Evolutionary conservation across 176 grass and related monocot genomes (phyloP).

Genomic region (Luzula sylvatica): DNA sequence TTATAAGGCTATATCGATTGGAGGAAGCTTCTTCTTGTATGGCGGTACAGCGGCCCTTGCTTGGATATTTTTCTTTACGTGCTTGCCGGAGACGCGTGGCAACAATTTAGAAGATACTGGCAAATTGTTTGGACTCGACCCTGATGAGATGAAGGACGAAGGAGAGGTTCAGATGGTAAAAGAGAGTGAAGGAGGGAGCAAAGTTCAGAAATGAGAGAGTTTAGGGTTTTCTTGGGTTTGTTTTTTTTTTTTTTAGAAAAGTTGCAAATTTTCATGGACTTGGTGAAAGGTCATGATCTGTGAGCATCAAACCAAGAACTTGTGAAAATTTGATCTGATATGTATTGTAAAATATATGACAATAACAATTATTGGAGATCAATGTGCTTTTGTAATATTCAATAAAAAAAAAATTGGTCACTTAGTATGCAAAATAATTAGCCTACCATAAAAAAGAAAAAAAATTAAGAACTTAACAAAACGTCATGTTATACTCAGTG

Average conservation of each 20-base stretch:
- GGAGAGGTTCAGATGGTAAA: slow-evolving; percentile 41
- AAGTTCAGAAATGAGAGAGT: slow-evolving; percentile 16
- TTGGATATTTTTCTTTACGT: slow-evolving; percentile 55
- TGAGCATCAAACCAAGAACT: slow-evolving; percentile 5
- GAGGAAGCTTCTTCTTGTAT: slow-evolving; percentile 74
- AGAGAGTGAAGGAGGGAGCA: slow-evolving; percentile 14
- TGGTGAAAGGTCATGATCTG: neutral
- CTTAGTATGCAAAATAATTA: too few species aligned
- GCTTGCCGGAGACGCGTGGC: slow-evolving; percentile 63
- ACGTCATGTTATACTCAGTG: too few species aligned
- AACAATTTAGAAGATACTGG: slow-evolving; percentile 50
- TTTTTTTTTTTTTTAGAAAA: neutral
- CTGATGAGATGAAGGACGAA: slow-evolving; percentile 8
- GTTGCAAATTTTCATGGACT: neutral
- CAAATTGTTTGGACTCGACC: slow-evolving; percentile 43
- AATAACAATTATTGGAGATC: too few species aligned
- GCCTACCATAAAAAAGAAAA: too few species aligned
- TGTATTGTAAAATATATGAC: too few species aligned
- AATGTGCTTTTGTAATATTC: too few species aligned
- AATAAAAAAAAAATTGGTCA: too few species aligned
- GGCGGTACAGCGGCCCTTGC: slow-evolving; percentile 35
- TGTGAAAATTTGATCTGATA: neutral
- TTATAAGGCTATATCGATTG: slow-evolving; percentile 61
- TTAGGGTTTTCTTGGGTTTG: neutral
- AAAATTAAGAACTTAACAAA: too few species aligned